Evolutionary conservation across 345 rosid species (phyloP).

Genomic region (Nephelium lappaceum): DNA sequence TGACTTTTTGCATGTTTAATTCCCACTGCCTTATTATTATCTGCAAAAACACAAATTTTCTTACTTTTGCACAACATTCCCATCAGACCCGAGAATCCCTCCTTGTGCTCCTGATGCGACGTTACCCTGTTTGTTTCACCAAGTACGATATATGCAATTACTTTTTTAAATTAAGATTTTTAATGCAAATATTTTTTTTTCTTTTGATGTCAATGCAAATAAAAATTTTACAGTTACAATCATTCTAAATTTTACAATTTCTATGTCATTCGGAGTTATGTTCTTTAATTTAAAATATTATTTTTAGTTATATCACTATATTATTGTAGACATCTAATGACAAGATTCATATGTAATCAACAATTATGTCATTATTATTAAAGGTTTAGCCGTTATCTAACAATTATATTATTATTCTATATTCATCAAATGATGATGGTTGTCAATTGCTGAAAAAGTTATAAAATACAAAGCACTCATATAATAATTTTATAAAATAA

Average conservation of each 20-base stretch:
- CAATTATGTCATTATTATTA: neutral
- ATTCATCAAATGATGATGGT: neutral
- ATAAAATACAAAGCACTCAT: too few species aligned
- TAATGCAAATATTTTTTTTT: neutral
- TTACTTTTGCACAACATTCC: neutral
- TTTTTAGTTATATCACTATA: neutral
- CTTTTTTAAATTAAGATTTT: too few species aligned
- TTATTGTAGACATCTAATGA: neutral
- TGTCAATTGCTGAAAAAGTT: neutral
- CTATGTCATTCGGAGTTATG: too few species aligned
- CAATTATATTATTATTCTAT: neutral
- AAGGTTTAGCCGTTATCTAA: neutral
- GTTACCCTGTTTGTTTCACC: neutral
- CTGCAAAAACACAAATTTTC: neutral
- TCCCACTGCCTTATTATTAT: too few species aligned
- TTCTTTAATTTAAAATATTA: neutral
- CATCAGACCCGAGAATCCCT: neutral
- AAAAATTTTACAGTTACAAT: too few species aligned
- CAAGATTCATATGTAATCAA: neutral
- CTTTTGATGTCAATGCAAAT: too few species aligned
- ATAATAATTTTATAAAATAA: too few species aligned
- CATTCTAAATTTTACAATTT: too few species aligned
- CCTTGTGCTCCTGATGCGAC: neutral
- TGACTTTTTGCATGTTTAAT: neutral
- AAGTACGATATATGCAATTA: neutral